Conservation (phyloP, 2,329 filamentous ascomycete species). For the Dactylellina drechsleri region DNA sequence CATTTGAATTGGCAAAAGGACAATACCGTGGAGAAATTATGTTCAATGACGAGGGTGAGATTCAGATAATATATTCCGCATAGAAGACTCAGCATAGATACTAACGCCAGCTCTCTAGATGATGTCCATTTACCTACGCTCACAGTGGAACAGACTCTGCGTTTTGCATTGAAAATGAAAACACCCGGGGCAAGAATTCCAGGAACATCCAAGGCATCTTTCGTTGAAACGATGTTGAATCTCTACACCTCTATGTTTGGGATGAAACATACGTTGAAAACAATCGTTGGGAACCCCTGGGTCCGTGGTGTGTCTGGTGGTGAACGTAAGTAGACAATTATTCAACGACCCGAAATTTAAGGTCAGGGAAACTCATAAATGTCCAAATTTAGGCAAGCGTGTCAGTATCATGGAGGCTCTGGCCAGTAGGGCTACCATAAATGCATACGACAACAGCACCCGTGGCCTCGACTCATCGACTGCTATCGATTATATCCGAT, state of each 20-base stretch:
- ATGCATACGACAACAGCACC: constrained; percentile 83
- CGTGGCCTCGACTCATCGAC: constrained; percentile 82
- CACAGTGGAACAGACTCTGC: constrained; percentile 80
- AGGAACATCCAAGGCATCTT: constrained; percentile 56
- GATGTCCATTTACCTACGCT: constrained; percentile 73
- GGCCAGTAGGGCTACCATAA: constrained; percentile 76
- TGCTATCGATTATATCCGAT: constrained; percentile 79
- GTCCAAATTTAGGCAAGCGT: constrained; percentile 62
- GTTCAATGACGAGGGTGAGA: constrained; percentile 80
- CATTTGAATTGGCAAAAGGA: constrained; percentile 73
- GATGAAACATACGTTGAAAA: constrained; percentile 78
- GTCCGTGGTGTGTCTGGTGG: constrained; percentile 80
- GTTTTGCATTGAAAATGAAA: constrained; percentile 70
- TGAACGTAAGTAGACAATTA: constrained; percentile 70
- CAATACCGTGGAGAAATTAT: constrained; percentile 79
- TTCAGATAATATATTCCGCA: not conserved
- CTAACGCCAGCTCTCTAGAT: constrained; percentile 43
- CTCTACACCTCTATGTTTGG: constrained; percentile 72
- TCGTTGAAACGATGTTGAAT: constrained; percentile 74
- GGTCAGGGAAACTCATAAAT: not conserved
- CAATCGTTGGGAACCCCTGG: constrained; percentile 76
- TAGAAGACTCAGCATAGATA: not conserved
- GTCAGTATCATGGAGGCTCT: constrained; percentile 82
- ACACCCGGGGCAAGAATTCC: constrained; percentile 57
- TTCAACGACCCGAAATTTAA: not conserved